Percentiles rank a stretch among this genome's conserved stretches.
Evolutionary conservation across 148 eudicot species (phyloP).

Genomic region (Simmondsia chinensis): DNA sequence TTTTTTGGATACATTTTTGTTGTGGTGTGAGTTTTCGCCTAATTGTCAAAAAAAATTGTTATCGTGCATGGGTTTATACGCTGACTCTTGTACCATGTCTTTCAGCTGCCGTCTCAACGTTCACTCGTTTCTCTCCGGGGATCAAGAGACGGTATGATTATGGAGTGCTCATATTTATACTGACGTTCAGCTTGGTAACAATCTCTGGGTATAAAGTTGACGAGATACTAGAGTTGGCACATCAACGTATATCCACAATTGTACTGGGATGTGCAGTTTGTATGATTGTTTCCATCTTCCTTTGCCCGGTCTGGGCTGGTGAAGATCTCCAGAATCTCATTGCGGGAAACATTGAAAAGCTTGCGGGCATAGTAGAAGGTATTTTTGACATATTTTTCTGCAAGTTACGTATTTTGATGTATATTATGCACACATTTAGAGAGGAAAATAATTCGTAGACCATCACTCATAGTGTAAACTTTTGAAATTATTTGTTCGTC

Average conservation of each 20-base stretch:
- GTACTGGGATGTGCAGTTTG: slow-evolving; percentile 27
- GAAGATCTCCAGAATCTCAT: slow-evolving; percentile 39
- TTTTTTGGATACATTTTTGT: too few species aligned
- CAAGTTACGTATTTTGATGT: neutral
- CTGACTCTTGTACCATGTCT: neutral
- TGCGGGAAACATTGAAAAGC: slow-evolving; percentile 22
- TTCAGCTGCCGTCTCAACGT: slow-evolving; percentile 39
- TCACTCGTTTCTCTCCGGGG: slow-evolving; percentile 24
- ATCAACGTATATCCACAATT: slow-evolving; percentile 24
- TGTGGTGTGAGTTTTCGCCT: too few species aligned
- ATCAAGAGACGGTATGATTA: slow-evolving; percentile 37
- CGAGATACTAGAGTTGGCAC: slow-evolving; percentile 25
- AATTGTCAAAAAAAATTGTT: neutral
- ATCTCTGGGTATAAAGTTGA: slow-evolving; percentile 31
- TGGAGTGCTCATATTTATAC: slow-evolving; percentile 35
- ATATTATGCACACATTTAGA: neutral
- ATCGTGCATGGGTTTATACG: neutral
- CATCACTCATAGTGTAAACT: too few species aligned
- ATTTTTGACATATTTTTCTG: neutral
- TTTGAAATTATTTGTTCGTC: neutral
- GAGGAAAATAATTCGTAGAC: neutral
- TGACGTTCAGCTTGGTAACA: slow-evolving; percentile 35
- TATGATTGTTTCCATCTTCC: slow-evolving; percentile 21
- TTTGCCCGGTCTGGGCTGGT: slow-evolving; percentile 56
- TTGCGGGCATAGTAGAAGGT: slow-evolving; percentile 45